phyloP scores from a whole-genome alignment of 768 basidiomycete species.

The Hericium alpestre region DNA sequence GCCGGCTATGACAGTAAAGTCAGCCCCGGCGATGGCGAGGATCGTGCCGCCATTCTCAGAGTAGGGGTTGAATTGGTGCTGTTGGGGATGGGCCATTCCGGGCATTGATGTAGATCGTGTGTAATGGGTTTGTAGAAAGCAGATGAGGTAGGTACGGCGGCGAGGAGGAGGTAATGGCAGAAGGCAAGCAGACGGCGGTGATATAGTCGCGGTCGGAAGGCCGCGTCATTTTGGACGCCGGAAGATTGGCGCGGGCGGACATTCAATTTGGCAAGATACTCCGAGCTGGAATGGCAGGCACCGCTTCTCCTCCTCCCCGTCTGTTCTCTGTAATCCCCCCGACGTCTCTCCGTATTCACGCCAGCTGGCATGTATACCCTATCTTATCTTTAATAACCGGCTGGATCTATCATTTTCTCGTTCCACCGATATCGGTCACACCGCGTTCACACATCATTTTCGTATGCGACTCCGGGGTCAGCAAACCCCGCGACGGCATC shows the following conservation, averaged over 20 bases:
- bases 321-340: background rate
- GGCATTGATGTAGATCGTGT: slow-evolving; percentile 2
- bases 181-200: slow-evolving; percentile 3
- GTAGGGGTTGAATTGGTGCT: slow-evolving; percentile 79
- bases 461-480: background rate
- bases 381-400: background rate
- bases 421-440: no score
- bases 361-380: background rate
- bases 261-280: background rate
- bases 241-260: background rate
- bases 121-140: background rate
- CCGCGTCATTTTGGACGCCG: slow-evolving; percentile 1
- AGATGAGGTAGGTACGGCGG: background rate
- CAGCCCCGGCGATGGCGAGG: slow-evolving; percentile 86
- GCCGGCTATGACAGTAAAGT: slow-evolving; percentile 91
- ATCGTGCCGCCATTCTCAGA: slow-evolving; percentile 92
- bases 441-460: background rate
- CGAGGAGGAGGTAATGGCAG: background rate
- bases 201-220: slow-evolving; percentile 6
- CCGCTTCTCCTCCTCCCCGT: background rate
- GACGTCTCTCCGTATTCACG: slow-evolving; percentile 1
- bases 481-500: background rate
- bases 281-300: background rate
- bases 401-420: no score
- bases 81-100: slow-evolving; percentile 26